Evolutionary conservation across 2,329 filamentous ascomycete species (phyloP).

Genomic region (Amylocarpus encephaloides): DNA sequence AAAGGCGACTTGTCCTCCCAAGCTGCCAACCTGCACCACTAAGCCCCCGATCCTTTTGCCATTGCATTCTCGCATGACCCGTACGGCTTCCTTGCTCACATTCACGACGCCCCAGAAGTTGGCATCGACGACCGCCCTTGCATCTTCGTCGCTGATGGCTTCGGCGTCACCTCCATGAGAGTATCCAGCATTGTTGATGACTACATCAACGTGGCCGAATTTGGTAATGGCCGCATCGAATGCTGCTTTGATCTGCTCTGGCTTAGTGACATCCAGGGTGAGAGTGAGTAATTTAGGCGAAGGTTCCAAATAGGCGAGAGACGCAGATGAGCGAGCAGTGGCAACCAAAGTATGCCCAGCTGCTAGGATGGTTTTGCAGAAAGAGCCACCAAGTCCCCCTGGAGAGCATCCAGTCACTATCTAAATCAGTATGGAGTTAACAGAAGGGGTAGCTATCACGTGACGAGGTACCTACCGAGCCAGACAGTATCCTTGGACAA

Average conservation of each 20-base stretch:
- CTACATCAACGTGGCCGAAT: conserved; percentile 44
- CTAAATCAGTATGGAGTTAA: background rate
- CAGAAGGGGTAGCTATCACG: background rate
- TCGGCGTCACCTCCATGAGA: conserved; percentile 45
- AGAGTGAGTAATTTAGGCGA: conserved; percentile 37
- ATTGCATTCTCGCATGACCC: background rate
- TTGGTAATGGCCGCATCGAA: conserved; percentile 31
- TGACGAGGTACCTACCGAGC: background rate
- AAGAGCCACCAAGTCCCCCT: conserved; percentile 36
- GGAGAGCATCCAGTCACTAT: conserved; percentile 42
- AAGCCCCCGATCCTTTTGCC: conserved; percentile 26
- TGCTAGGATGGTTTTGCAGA: conserved; percentile 34
- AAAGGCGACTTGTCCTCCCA: conserved; percentile 31
- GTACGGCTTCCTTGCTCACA: conserved; percentile 2
- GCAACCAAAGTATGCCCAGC: conserved; percentile 38
- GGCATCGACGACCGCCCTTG: conserved; percentile 34
- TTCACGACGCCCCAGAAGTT: conserved; percentile 1
- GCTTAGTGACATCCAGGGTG: conserved; percentile 41
- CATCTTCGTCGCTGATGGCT: conserved; percentile 24
- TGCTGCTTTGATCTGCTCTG: conserved; percentile 29
- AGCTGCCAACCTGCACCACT: conserved; percentile 34
- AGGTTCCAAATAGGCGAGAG: conserved; percentile 36
- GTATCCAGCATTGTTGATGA: conserved; percentile 56
- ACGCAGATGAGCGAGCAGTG: conserved; percentile 39
- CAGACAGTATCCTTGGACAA: background rate